Base-by-base conservation (phyloP, 2,329 filamentous ascomycete genomes). In the Colletotrichum kahawae region DNA sequence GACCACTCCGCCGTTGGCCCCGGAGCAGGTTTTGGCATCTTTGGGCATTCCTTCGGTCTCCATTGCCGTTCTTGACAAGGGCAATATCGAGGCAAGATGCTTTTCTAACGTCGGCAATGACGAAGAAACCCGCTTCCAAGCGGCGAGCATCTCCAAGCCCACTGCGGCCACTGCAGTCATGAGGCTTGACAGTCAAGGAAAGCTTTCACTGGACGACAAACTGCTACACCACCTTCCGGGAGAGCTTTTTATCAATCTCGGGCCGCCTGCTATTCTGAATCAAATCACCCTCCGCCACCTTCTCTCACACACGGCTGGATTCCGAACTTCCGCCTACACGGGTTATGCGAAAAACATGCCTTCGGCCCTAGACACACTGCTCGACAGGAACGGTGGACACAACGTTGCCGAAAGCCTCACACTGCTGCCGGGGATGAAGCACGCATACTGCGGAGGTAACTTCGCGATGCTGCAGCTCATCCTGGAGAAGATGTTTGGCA, bases 321-420 rank as follows among this genome's bases (percentile, higher is more conserved):
- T 73, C 27, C 56, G 65, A 4, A 73, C 71, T 4, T 21, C 66
- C 9, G 31, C 34, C 2, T 73, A 69, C 21, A 24, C 31, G 4
- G 71, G 71, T 3, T 73, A 73, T 24, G 31, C 54, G 8, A 18
- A 57, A 10, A 56, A 54, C n/a, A 57, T 57, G 66, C 71, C 71
- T 2, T 56, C 71, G 5, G 71, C 71, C 14, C 18, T 63, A 29
- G 71, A 73, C 16, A 72, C 78, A 4, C 59, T 79, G 5, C 21
- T 64, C 1, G 78, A 78, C 43, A 48, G 36, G n/a, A 60, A 67
- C 13, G 77, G 75, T 10, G 74, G 64, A 4, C 38, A 70, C 14
- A 69, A 68, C 5, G 18, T 43, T 7, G 51, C 71, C 6, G 71
- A 69, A 16, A 43, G 34, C 27, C 33, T 73, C 38, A 29, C 12